Base-by-base conservation (phyloP, 177 flowering plant species). In the Vitis hybrid region DNA sequence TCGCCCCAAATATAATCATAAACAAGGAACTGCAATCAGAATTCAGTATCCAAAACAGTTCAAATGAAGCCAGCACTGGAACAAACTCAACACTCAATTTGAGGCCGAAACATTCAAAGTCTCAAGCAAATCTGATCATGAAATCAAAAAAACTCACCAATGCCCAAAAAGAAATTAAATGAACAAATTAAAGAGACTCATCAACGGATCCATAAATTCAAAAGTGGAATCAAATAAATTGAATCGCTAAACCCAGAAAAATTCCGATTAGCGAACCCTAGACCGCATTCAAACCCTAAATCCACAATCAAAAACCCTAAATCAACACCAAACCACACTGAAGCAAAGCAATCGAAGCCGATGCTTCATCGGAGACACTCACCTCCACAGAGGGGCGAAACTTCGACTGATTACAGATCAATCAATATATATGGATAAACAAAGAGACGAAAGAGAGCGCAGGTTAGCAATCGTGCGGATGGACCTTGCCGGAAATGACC, bases 401-500 rank as follows among this genome's bases (percentile, higher is more conserved):
- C 24, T 64, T 32, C n/a, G 49, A 63, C 62, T 14, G 67, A 69
- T 52, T 56, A 5, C 46, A 51, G 60, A 66, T 49, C 60, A 27
- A 58, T 5, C 46, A 4, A 40, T 40, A 40, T 40, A 40, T 40
- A 40, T 40, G 27, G 27, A 18, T 12, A 12, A 24, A 18, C 7
- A 5, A 8, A 58, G 21, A 12, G 24, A 49, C 9, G 32, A 24
- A 48, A 16, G 65, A 18, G 79, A 67, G 81, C 81, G 75, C 83
- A 68, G 77, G 80, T 76, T 79, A 66, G 63, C 24, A 75, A 76
- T 72, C 67, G 72, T 66, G 82, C 80, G 74, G 83, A 69, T 70
- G 76, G 70, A 6, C 19, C 24, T 61, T 72, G 76, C 68, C 78
- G 83, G 71, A 30, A 62, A 57, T 61, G 61, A 48, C 60, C 55